Conservation (phyloP, 116 monocot genomes). For the Iris pallida region DNA sequence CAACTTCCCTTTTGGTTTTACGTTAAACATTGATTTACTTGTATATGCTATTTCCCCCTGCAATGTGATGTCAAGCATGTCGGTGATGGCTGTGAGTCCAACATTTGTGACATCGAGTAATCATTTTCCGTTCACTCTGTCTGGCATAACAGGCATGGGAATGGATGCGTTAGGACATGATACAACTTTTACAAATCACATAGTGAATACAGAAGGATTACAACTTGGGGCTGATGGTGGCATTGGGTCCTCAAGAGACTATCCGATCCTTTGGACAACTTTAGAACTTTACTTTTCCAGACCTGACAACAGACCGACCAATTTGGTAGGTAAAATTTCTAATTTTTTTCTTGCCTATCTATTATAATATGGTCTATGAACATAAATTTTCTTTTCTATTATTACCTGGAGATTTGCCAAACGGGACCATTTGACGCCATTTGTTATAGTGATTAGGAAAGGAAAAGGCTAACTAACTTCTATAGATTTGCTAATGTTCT, state of each 20-base stretch:
- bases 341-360: no score
- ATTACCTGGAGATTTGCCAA: no score
- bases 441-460: no score
- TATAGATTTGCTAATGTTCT: no score
- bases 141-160: constrained; percentile 79
- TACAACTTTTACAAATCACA: constrained; percentile 50
- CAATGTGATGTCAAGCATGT: constrained; percentile 47
- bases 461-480: no score
- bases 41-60: constrained; percentile 17
- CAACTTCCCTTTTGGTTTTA: no score
- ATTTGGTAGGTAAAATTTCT: constrained; percentile 61
- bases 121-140: constrained; percentile 70
- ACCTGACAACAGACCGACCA: constrained; percentile 60
- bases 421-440: no score
- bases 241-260: constrained; percentile 60
- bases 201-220: constrained; percentile 36
- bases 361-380: no score
- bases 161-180: constrained; percentile 65
- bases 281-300: constrained; percentile 69
- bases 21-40: no score
- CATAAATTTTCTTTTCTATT: no score
- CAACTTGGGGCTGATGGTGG: constrained; percentile 67
- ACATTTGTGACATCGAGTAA: constrained; percentile 73
- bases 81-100: constrained; percentile 80
- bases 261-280: constrained; percentile 62